Percentiles rank a stretch among this genome's conserved stretches.
Evolutionary conservation across 1,139 yeast genomes (phyloP).

Genomic region (Kodamaea anthophila): DNA sequence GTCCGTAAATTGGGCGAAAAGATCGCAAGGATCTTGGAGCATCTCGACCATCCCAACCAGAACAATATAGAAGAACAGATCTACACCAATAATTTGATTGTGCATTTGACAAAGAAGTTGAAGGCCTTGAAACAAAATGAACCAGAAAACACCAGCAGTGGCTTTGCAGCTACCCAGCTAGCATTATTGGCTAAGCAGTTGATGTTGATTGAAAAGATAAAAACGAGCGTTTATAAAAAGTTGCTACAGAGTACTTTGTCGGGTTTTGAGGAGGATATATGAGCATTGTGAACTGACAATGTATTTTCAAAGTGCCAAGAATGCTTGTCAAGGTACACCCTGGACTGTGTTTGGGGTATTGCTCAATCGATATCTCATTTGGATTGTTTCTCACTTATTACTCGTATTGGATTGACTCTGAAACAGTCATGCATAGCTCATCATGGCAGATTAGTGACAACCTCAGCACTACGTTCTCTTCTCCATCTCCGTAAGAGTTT

Average conservation of each 20-base stretch:
- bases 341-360: too few relatives aligned
- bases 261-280: too few relatives aligned
- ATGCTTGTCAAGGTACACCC: too few relatives aligned
- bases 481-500: too few relatives aligned
- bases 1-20: slow-evolving; percentile 19
- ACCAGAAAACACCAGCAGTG: slow-evolving; percentile 8
- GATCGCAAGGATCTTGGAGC: slow-evolving; percentile 16
- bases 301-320: too few relatives aligned
- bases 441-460: too few relatives aligned
- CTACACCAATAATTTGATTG: slow-evolving; percentile 19
- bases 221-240: slow-evolving; percentile 5
- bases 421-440: too few relatives aligned
- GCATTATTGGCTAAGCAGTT: slow-evolving; percentile 27
- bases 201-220: slow-evolving; percentile 8
- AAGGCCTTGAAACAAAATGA: slow-evolving; percentile 10
- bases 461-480: too few relatives aligned
- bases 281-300: too few relatives aligned
- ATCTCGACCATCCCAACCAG: slow-evolving; percentile 9
- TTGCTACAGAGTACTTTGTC: slow-evolving; percentile 5
- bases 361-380: too few relatives aligned
- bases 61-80: slow-evolving; percentile 8
- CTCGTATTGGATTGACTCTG: too few relatives aligned
- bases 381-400: too few relatives aligned
- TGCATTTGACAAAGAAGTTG: slow-evolving; percentile 23
- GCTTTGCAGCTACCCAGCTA: slow-evolving; percentile 21